These are phyloP conservation scores for Chlamydomonas reinhardtii DNA, from an alignment of 163 green algal genomes.

Conservation along the genomic window DNA sequence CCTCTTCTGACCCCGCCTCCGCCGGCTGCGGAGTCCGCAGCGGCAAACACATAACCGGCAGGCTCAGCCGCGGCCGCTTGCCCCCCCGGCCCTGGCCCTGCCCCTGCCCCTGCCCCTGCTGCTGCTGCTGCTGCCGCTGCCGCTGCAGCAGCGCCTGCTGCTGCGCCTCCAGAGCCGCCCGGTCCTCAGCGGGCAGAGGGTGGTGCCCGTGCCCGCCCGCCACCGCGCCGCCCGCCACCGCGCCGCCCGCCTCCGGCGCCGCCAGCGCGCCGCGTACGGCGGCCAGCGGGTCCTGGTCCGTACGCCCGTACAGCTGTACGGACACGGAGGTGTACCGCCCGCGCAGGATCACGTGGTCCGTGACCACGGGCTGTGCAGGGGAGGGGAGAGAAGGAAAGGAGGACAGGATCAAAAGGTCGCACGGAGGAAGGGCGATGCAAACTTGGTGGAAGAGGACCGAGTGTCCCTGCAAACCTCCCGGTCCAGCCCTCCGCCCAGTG, in stretches of 20 bases:
- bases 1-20: background rate
- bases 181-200: background rate
- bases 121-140: background rate
- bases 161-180: background rate
- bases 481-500: no score
- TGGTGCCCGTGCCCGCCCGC: background rate
- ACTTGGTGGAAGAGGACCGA: no score
- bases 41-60: conserved; percentile 3
- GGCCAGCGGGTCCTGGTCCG: conserved; percentile 20
- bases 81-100: background rate
- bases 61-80: conserved; percentile 23
- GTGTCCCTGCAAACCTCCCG: no score
- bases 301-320: conserved; percentile 37
- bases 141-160: conserved; percentile 16
- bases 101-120: background rate
- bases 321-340: conserved; percentile 26
- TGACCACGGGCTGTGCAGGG: conserved; percentile 12
- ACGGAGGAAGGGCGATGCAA: no score
- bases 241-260: background rate
- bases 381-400: no score
- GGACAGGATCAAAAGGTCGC: no score
- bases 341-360: conserved; percentile 45
- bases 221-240: background rate
- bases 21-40: background rate
- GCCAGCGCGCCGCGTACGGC: background rate